phyloP scores from a whole-genome alignment of 805 yeast species.

The Pichia nakasei region DNA sequence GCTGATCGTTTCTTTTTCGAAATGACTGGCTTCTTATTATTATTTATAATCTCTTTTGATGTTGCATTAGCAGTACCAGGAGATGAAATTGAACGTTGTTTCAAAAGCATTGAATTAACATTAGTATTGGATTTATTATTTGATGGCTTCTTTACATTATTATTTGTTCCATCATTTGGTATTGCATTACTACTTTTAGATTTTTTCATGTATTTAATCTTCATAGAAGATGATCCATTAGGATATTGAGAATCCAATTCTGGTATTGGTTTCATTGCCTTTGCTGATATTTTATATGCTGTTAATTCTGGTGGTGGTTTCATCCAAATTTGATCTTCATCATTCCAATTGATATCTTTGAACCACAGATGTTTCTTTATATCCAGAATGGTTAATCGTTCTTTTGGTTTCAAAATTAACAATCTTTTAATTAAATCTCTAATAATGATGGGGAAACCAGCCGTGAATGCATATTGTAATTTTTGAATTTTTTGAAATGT shows the following conservation, averaged over 20 bases:
- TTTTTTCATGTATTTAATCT: conserved; percentile 2
- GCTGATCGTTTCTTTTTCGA: conserved; percentile 6
- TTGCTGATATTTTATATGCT: conserved; percentile 67
- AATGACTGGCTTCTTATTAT: not conserved
- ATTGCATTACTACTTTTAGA: conserved; percentile 7
- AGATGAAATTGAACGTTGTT: conserved; percentile 1
- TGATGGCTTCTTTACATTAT: not conserved
- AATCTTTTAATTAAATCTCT: conserved; percentile 69
- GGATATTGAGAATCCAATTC: conserved; percentile 29
- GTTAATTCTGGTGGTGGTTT: conserved; percentile 52
- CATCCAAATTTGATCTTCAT: conserved; percentile 48
- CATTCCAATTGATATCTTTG: conserved; percentile 43
- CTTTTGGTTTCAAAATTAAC: conserved; percentile 53
- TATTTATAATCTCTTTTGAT: not conserved
- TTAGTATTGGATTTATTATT: not conserved
- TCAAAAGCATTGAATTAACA: not conserved
- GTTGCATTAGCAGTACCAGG: not conserved
- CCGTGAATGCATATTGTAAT: conserved; percentile 73
- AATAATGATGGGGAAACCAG: conserved; percentile 68
- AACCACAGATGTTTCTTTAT: conserved; percentile 62
- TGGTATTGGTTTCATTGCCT: conserved; percentile 72
- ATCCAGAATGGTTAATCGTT: conserved; percentile 47
- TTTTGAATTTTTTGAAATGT: conserved; percentile 78
- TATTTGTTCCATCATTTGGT: not conserved
- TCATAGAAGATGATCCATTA: conserved; percentile 5